These are phyloP conservation scores for Staphylotrichum tortipilum DNA, from an alignment of 495 filamentous ascomycete species.

Conservation along the genomic window DNA sequence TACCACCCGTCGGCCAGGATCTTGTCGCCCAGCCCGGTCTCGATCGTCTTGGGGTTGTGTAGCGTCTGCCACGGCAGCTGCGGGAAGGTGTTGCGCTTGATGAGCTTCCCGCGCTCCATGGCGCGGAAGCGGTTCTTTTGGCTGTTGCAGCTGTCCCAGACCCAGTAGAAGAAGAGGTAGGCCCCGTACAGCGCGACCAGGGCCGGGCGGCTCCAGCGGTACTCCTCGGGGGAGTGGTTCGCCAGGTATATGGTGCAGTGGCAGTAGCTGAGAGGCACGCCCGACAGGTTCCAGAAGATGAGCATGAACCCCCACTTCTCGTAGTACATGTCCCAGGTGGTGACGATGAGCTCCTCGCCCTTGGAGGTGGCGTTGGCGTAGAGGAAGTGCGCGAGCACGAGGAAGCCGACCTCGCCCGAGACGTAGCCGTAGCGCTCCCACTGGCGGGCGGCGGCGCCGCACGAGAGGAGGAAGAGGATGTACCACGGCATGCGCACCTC, in stretches of 20 bases:
- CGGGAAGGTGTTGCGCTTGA: slow-evolving; percentile 79
- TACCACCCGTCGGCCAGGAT: slow-evolving; percentile 93
- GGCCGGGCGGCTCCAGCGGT: slow-evolving; percentile 65
- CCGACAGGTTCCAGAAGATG: slow-evolving; percentile 98
- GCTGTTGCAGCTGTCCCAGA: slow-evolving; percentile 85
- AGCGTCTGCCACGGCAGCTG: slow-evolving; percentile 84
- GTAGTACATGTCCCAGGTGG: slow-evolving; percentile 97
- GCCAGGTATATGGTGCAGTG: slow-evolving; percentile 93
- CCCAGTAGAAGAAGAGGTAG: slow-evolving; percentile 84
- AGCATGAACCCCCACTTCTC: slow-evolving; percentile 99
- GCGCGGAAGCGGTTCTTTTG: slow-evolving; percentile 95
- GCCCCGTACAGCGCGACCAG: slow-evolving; percentile 55
- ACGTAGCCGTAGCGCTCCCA: slow-evolving; percentile 88
- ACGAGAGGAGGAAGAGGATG: slow-evolving; percentile 73
- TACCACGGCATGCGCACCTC: slow-evolving; percentile 97
- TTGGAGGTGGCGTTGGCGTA: slow-evolving; percentile 97
- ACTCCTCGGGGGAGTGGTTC: slow-evolving; percentile 73
- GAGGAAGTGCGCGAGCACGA: slow-evolving; percentile 87
- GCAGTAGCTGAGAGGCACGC: slow-evolving; percentile 92
- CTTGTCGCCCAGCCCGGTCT: slow-evolving; percentile 65
- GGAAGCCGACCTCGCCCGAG: slow-evolving; percentile 76
- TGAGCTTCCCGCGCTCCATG: slow-evolving; percentile 63
- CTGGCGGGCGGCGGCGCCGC: slow-evolving; percentile 73
- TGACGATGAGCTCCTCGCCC: slow-evolving; percentile 88
- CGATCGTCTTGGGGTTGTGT: slow-evolving; percentile 80